These are phyloP conservation scores for Nemania serpens DNA, from an alignment of 2,329 filamentous ascomycete species.

Conservation along the genomic window DNA sequence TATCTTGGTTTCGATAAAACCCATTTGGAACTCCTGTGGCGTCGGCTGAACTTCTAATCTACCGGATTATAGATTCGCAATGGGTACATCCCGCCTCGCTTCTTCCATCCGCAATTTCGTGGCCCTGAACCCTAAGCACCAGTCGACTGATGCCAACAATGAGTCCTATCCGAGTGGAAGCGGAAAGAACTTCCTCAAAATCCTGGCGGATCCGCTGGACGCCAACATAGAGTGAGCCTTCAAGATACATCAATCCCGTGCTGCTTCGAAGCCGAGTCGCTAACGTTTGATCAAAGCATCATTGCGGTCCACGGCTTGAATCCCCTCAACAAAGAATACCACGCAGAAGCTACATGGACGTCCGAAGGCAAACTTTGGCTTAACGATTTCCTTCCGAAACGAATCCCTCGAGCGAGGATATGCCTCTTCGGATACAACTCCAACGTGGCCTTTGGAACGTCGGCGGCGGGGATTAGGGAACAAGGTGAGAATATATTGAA, in stretches of 20 bases:
- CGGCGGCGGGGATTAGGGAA: constrained; percentile 1
- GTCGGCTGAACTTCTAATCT: too few relatives aligned
- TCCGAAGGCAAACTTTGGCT: constrained; percentile 9
- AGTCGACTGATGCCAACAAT: not conserved
- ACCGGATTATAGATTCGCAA: too few relatives aligned
- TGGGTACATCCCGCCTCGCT: too few relatives aligned
- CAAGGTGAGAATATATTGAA: constrained; percentile 7
- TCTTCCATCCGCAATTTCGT: not conserved
- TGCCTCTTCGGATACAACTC: constrained; percentile 12
- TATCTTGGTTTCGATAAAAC: too few relatives aligned
- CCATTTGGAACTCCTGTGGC: too few relatives aligned
- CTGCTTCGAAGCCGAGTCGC: not conserved
- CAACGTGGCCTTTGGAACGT: not conserved
- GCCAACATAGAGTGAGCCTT: constrained; percentile 4
- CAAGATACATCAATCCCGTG: not conserved
- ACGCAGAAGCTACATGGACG: constrained; percentile 12
- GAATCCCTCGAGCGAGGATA: constrained; percentile 10
- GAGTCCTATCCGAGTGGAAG: not conserved
- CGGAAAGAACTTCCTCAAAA: constrained; percentile 1
- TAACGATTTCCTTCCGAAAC: constrained; percentile 6
- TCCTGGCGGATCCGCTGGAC: not conserved
- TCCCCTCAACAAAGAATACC: not conserved
- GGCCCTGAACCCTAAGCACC: not conserved
- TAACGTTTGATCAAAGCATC: not conserved
- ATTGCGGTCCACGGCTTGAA: constrained; percentile 9